Percentiles rank a stretch among this genome's conserved stretches.
Evolutionary conservation across 1,284 basidiomycete species (phyloP).

Genomic region (Pisolithus thermaeus): DNA sequence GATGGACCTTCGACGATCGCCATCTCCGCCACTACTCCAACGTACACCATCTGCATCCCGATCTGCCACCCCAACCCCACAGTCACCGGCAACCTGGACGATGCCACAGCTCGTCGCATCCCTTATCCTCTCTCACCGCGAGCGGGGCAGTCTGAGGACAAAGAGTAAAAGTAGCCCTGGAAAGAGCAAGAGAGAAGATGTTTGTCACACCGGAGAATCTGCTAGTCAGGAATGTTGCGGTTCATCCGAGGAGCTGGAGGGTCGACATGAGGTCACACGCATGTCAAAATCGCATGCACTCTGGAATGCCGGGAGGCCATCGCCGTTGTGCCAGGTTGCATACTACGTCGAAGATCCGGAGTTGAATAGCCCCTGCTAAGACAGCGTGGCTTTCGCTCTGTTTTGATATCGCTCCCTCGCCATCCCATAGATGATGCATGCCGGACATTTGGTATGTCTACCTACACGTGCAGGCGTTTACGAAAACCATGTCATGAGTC

Average conservation of each 20-base stretch:
- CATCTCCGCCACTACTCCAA: constrained; percentile 5
- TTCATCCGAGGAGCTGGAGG: background rate
- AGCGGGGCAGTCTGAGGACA: constrained; percentile 11
- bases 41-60: constrained; percentile 27
- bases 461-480: too few species aligned
- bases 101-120: constrained; percentile 29
- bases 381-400: too few species aligned
- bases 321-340: constrained; percentile 1
- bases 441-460: too few species aligned
- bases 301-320: background rate
- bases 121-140: constrained; percentile 23
- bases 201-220: background rate
- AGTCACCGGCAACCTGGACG: constrained; percentile 17
- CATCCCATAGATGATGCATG: too few species aligned
- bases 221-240: background rate
- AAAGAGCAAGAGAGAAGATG: background rate
- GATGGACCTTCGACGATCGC: background rate
- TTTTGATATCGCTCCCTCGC: too few species aligned
- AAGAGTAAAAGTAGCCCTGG: background rate
- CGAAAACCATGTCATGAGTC: too few species aligned
- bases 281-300: background rate
- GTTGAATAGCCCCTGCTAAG: too few species aligned
- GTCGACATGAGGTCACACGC: background rate
- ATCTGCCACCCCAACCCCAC: constrained; percentile 8
- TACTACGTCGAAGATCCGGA: background rate